These are phyloP conservation scores for Fusarium siculi DNA, from an alignment of 2,329 filamentous ascomycete species.

Conservation along the genomic window DNA sequence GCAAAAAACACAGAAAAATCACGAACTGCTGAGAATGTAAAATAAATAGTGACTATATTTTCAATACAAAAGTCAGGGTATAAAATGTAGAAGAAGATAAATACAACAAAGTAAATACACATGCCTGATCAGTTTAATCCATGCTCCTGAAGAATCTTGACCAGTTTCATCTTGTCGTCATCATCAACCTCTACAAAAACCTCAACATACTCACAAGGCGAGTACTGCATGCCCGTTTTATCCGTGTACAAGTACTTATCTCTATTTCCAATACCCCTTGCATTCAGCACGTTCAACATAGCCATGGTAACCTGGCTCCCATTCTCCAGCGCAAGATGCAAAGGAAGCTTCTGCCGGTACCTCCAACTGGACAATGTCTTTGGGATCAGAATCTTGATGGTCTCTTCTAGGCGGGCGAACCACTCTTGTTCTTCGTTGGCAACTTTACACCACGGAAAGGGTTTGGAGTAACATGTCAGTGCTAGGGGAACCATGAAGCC, in stretches of 20 bases:
- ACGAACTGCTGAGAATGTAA: no score
- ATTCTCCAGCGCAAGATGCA: constrained; percentile 21
- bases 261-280: background rate
- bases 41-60: no score
- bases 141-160: background rate
- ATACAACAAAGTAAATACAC: background rate
- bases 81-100: accelerated
- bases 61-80: background rate
- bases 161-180: constrained; percentile 15
- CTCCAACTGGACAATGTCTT: constrained; percentile 2
- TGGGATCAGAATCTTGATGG: constrained; percentile 7
- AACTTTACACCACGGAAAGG: constrained; percentile 14
- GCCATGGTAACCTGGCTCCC: constrained; percentile 4
- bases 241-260: constrained; percentile 17
- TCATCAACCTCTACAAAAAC: constrained; percentile 6
- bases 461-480: constrained; percentile 6
- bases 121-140: background rate
- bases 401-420: constrained; percentile 6
- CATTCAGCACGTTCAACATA: background rate
- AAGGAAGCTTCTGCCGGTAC: constrained; percentile 2
- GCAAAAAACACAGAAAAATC: no score
- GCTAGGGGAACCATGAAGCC: constrained; percentile 21
- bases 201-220: constrained; percentile 17
- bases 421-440: constrained; percentile 13
- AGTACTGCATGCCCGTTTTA: constrained; percentile 10